These are phyloP conservation scores for Porcisia deanei DNA, from an alignment of 208 protist species.

Conservation along the genomic window DNA sequence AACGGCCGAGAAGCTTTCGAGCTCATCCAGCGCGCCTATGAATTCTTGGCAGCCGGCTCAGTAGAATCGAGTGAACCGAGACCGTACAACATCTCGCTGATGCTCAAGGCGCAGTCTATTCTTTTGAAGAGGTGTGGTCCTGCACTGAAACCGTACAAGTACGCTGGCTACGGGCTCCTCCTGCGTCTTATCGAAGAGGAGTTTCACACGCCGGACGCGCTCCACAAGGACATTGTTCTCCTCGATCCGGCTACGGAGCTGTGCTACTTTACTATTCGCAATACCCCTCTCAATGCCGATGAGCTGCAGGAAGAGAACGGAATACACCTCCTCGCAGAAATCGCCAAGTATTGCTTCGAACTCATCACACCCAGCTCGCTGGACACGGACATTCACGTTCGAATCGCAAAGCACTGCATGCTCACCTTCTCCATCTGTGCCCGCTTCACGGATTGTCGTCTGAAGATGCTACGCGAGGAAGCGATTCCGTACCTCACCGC, in stretches of 20 bases:
- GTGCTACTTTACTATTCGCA: conserved; percentile 89
- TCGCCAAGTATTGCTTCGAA: conserved; percentile 78
- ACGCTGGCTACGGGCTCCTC: conserved; percentile 93
- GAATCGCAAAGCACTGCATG: conserved; percentile 73
- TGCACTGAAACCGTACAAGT: conserved; percentile 91
- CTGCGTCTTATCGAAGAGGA: conserved; percentile 80
- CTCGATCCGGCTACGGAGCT: conserved; percentile 87
- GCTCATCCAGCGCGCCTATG: conserved; percentile 89
- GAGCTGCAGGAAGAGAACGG: conserved; percentile 93
- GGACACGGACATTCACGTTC: conserved; percentile 54
- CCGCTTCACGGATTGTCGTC: conserved; percentile 71
- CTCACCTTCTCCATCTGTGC: conserved; percentile 75
- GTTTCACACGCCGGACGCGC: conserved; percentile 57
- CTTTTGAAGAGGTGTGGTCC: conserved; percentile 87
- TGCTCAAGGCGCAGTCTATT: conserved; percentile 93
- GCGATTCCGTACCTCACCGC: conserved; percentile 56
- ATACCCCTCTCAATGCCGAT: conserved; percentile 93
- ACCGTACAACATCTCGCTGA: conserved; percentile 60
- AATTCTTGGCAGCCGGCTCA: conserved; percentile 69
- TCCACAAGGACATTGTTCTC: conserved; percentile 70
- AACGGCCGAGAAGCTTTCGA: conserved; percentile 94
- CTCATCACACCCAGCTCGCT: conserved; percentile 48
- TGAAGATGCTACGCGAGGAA: conserved; percentile 49
- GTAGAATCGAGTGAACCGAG: conserved; percentile 44
- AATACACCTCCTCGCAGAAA: conserved; percentile 69